Evolutionary conservation across 78 protist species (phyloP).

Genomic region (Ministeria vibrans): DNA sequence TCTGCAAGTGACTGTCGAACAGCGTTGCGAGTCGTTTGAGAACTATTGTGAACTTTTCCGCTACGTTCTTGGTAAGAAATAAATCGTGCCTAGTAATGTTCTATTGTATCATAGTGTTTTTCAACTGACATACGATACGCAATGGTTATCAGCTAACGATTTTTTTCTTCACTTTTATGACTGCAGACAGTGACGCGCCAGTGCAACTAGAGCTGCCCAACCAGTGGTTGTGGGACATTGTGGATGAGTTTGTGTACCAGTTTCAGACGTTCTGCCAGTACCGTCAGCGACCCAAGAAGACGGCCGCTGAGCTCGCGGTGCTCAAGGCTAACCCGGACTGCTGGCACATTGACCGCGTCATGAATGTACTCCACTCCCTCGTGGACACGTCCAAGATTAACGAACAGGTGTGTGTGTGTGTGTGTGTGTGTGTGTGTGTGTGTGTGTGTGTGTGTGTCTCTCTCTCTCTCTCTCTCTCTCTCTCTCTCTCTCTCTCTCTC

Average conservation of each 20-base stretch:
- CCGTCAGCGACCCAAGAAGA: constrained; percentile 23
- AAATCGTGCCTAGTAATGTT: not conserved
- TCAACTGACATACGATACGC: not conserved
- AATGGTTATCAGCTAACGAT: not conserved
- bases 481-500: not conserved
- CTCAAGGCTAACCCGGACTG: constrained; percentile 26
- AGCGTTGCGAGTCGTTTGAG: constrained; percentile 58
- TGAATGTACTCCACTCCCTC: constrained; percentile 26
- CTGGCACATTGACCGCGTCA: constrained; percentile 24
- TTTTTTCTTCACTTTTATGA: not conserved
- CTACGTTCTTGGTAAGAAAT: constrained; percentile 35
- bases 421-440: not conserved
- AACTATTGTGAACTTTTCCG: constrained; percentile 72
- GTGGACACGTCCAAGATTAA: constrained; percentile 27
- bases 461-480: not conserved
- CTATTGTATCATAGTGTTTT: not conserved
- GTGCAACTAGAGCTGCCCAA: constrained; percentile 63
- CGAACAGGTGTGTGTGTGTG: not conserved
- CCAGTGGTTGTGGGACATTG: constrained; percentile 90
- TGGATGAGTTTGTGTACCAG: constrained; percentile 90
- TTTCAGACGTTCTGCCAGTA: constrained; percentile 64
- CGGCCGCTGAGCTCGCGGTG: constrained; percentile 35
- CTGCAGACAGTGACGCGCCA: constrained; percentile 30
- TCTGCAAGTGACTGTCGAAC: constrained; percentile 46
- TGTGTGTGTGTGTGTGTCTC: not conserved